Evolutionary conservation across 352 stramenopile genomes (phyloP).

Genomic region (Phytophthora pseudosyringae): DNA sequence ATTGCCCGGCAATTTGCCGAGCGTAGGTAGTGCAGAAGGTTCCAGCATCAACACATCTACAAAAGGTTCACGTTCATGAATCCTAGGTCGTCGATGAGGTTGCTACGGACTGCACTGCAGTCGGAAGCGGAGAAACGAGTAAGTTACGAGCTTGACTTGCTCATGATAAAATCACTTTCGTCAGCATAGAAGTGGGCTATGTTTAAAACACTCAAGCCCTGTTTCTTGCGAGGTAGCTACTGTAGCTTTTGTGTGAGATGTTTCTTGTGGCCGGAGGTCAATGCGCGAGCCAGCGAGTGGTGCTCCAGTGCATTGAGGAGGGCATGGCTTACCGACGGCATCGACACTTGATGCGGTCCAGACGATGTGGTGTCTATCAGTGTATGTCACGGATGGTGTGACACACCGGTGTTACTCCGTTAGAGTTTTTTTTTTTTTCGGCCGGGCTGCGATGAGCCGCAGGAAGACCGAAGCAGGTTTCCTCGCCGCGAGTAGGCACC

Average conservation of each 20-base stretch:
- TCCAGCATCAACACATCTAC: too few species aligned
- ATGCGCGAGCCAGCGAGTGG: constrained; percentile 25
- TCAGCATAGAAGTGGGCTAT: background rate
- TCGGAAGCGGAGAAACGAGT: background rate
- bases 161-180: background rate
- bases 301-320: background rate
- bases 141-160: background rate
- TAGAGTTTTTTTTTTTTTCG: constrained; percentile 4
- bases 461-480: constrained; percentile 18
- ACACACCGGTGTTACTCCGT: background rate
- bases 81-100: too few species aligned
- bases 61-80: too few species aligned
- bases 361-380: background rate
- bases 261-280: constrained; percentile 12
- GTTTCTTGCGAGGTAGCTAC: constrained; percentile 11
- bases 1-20: too few species aligned
- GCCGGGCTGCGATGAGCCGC: background rate
- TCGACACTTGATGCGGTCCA: background rate
- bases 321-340: background rate
- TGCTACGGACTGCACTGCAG: too few species aligned
- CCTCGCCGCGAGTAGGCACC: constrained; percentile 17
- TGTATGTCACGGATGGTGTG: background rate
- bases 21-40: too few species aligned
- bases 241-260: background rate
- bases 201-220: constrained; percentile 13